Base-by-base conservation (phyloP, 2,329 filamentous ascomycete species). In the Apiospora sp. region DNA sequence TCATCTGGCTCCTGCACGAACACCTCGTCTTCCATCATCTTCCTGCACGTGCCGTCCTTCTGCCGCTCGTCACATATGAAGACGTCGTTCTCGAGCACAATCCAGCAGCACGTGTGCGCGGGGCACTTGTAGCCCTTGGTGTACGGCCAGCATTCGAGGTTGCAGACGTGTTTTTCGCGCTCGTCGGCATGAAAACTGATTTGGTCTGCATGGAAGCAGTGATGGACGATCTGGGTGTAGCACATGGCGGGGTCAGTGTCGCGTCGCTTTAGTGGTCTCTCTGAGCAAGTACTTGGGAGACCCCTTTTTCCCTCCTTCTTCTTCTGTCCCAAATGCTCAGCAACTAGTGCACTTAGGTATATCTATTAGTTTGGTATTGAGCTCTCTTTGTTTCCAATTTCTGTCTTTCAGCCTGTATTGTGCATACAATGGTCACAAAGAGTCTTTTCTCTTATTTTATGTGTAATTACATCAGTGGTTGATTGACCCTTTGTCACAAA, bases 1-100 rank as follows among this genome's bases (percentile, higher is more conserved):
- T 64, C 58, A 6, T 64, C 58, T 37, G 13, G 0, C 34, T 64
- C 58, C 34, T 64, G 58, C 58, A 64, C 58, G 10, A 64, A 64
- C 34, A 64, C 58, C 22, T 64, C 58, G 19, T 64, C 58, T 10
- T 64, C 58, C 58, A 64, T 64, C 30, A 64, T 64, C 22, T 64
- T 41, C 8, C 34, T 37, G 34, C 58, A 64, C 34, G 58, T 64
- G 4, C 58, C 58, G 30, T 64, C 58, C 19, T 10, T 64, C 34
- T 12, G 30, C 34, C 58, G 34, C 58, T 64, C 58, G 58, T 64
- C 58, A 34, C 58, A 64, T 1, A 6, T 14, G 58, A 41, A 64
- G 14, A 64, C 34, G 22, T 64, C 58, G 22, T 14, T 64, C 10
- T 64, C 58, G 16, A 64, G 19, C 58, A 41, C 34, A 34, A 64